These are phyloP conservation scores for Pecoramyces ruminantium DNA, from an alignment of 192 early-diverging fungal species.

Conservation along the genomic window DNA sequence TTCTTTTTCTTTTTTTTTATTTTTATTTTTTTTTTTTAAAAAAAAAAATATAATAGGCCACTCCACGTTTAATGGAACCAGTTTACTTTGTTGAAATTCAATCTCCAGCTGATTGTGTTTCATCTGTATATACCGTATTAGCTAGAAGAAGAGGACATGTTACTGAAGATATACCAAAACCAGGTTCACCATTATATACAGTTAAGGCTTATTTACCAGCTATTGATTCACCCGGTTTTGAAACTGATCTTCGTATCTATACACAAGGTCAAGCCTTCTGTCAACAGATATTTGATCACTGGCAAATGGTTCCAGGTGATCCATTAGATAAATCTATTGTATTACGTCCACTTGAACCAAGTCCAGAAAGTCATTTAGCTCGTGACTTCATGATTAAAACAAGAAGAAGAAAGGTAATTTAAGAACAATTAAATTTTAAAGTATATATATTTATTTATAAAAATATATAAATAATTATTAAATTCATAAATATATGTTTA, in stretches of 20 bases:
- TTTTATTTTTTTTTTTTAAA: too few relatives aligned
- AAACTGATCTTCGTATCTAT: slow-evolving; percentile 88
- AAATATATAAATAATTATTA: too few relatives aligned
- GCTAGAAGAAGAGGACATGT: slow-evolving; percentile 86
- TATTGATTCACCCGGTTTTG: slow-evolving; percentile 91
- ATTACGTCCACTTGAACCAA: slow-evolving; percentile 78
- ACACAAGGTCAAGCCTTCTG: slow-evolving; percentile 96
- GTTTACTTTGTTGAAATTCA: slow-evolving; percentile 93
- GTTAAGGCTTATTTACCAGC: slow-evolving; percentile 88
- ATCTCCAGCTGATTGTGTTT: slow-evolving; percentile 86
- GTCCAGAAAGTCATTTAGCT: slow-evolving; percentile 66
- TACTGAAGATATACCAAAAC: slow-evolving; percentile 79
- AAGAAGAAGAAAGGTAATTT: slow-evolving; percentile 70
- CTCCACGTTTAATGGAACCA: slow-evolving; percentile 94
- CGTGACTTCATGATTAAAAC: slow-evolving; percentile 99
- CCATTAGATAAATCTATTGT: slow-evolving; percentile 79
- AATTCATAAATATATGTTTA: too few relatives aligned
- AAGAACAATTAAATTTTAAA: too few relatives aligned
- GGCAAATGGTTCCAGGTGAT: slow-evolving; percentile 94
- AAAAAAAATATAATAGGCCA: slow-evolving; percentile 33
- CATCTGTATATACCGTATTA: slow-evolving; percentile 86
- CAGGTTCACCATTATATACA: slow-evolving; percentile 84
- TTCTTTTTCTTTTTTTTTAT: too few relatives aligned
- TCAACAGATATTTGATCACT: slow-evolving; percentile 96
- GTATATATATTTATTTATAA: too few relatives aligned